Evolutionary conservation across 768 basidiomycete genomes (phyloP).

Genomic region (Auricularia sp.): DNA sequence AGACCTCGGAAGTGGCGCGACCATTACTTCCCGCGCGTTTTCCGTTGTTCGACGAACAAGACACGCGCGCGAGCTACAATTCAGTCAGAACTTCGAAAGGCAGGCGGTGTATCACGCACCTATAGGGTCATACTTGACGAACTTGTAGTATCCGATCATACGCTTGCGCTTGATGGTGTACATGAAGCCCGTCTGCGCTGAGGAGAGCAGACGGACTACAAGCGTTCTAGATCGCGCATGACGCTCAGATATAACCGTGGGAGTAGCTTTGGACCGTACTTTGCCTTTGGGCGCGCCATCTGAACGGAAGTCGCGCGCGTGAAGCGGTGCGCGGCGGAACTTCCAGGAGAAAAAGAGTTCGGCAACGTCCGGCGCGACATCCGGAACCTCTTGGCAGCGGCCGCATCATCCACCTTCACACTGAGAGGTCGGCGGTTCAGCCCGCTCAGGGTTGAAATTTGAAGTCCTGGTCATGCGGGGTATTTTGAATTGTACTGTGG

Average conservation of each 20-base stretch:
- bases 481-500: no score
- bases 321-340: neutral
- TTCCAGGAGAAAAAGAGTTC: neutral
- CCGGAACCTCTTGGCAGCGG: neutral
- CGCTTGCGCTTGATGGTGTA: conserved; percentile 3
- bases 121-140: conserved; percentile 1
- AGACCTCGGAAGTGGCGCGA: neutral
- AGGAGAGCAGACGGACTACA: neutral
- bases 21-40: neutral
- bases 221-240: neutral
- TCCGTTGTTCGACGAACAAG: neutral
- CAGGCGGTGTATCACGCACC: neutral
- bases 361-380: neutral
- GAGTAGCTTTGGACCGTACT: neutral
- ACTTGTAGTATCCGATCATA: conserved; percentile 1
- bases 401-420: no score
- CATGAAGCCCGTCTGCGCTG: conserved; percentile 2
- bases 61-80: neutral
- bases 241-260: neutral
- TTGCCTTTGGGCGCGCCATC: neutral
- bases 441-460: no score
- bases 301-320: neutral
- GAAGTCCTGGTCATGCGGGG: no score
- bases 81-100: neutral
- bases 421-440: no score